A percentile compares a stretch with the other conserved stretches of the same genome.
These are phyloP conservation scores for Fusarium miscanthi DNA, from an alignment of 2,329 filamentous ascomycete genomes.

Conservation along the genomic window DNA sequence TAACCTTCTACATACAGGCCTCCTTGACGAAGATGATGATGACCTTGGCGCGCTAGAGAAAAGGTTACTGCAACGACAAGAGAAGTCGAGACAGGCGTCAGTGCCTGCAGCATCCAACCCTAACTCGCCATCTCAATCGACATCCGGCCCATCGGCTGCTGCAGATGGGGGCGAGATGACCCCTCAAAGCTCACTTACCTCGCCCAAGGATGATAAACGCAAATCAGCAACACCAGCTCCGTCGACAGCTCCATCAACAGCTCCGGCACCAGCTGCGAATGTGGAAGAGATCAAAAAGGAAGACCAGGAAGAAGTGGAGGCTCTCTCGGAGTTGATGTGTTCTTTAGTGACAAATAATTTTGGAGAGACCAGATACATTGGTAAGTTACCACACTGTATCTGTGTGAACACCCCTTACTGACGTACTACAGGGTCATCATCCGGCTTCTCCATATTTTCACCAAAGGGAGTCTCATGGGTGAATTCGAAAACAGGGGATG, in stretches of 20 bases:
- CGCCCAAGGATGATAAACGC: slow-evolving; percentile 56
- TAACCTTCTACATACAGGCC: slow-evolving; percentile 58
- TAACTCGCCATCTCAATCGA: slow-evolving; percentile 62
- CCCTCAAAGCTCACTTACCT: slow-evolving; percentile 65
- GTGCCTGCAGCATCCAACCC: slow-evolving; percentile 60
- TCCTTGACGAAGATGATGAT: slow-evolving; percentile 87
- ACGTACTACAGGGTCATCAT: slow-evolving; percentile 81
- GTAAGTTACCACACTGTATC: slow-evolving; percentile 58
- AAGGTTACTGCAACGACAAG: slow-evolving; percentile 69
- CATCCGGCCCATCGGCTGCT: slow-evolving; percentile 51
- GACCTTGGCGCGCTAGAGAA: slow-evolving; percentile 90
- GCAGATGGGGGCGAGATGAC: slow-evolving; percentile 58
- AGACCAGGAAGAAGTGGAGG: slow-evolving; percentile 76
- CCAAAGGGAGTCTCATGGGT: slow-evolving; percentile 99
- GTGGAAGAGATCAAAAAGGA: slow-evolving; percentile 43
- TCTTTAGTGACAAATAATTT: slow-evolving; percentile 94
- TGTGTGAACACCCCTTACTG: slow-evolving; percentile 5
- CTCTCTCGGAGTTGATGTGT: slow-evolving; percentile 98
- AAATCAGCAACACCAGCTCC: slow-evolving; percentile 44
- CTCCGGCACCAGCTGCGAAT: slow-evolving; percentile 7
- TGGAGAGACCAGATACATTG: slow-evolving; percentile 96
- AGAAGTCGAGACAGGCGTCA: slow-evolving; percentile 62
- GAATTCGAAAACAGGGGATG: slow-evolving; percentile 96
- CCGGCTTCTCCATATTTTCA: slow-evolving; percentile 98
- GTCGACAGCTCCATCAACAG: slow-evolving; percentile 13